Percentiles rank a stretch among this genome's conserved stretches.
These are phyloP conservation scores for Reutealis trisperma DNA, from an alignment of 345 rosid genomes.

Conservation along the genomic window DNA sequence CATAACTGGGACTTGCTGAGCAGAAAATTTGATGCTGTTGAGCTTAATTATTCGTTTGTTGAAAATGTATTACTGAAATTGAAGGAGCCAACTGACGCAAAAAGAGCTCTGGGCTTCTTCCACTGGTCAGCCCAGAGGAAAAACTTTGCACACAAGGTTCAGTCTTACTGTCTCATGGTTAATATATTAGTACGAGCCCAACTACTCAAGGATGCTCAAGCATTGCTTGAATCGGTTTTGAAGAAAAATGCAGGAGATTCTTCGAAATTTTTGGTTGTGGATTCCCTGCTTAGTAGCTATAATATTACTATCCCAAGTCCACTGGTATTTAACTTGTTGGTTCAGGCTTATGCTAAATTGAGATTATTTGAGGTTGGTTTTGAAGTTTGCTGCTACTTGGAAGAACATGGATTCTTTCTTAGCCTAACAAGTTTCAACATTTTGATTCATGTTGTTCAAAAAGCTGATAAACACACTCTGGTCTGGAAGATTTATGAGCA, in stretches of 20 bases:
- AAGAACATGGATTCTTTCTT: conserved; percentile 48
- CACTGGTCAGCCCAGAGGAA: conserved; percentile 64
- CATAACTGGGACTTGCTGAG: conserved; percentile 60
- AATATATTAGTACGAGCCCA: conserved; percentile 59
- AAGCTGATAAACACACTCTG: conserved; percentile 47
- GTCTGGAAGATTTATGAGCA: conserved; percentile 74
- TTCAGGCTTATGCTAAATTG: conserved; percentile 67
- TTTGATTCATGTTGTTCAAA: conserved; percentile 56
- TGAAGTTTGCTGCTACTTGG: conserved; percentile 49
- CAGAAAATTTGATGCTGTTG: conserved; percentile 36
- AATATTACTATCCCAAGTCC: conserved; percentile 42
- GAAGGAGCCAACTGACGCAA: conserved; percentile 62
- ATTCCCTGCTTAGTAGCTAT: conserved; percentile 54
- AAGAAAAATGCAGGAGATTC: conserved; percentile 21
- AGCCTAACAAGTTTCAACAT: conserved; percentile 57
- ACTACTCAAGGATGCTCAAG: conserved; percentile 61
- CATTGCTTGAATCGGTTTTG: conserved; percentile 58
- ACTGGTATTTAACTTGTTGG: conserved; percentile 61
- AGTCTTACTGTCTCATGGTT: conserved; percentile 55
- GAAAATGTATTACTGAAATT: conserved; percentile 55
- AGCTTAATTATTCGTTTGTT: conserved; percentile 42
- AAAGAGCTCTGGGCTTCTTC: conserved; percentile 69
- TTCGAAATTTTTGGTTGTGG: conserved; percentile 37
- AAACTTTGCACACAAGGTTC: conserved; percentile 46
- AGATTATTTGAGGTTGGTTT: conserved; percentile 61